These are phyloP conservation scores for Marasmius tenuissimus DNA, from an alignment of 1,284 basidiomycete species.

Conservation along the genomic window DNA sequence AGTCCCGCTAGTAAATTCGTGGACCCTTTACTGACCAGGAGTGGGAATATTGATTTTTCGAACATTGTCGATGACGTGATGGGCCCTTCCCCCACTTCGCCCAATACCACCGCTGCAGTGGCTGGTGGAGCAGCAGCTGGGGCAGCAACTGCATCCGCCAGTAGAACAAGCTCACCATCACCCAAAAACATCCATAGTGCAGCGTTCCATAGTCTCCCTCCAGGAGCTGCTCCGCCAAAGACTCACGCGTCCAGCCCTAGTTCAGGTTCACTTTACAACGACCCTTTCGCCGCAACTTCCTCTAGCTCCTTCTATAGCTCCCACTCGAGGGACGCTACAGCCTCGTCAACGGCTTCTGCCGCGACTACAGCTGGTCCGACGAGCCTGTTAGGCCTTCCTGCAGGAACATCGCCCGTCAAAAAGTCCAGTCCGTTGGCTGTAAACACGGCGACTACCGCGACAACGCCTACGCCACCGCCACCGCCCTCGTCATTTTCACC, in stretches of 20 bases:
- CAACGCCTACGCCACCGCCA: neutral
- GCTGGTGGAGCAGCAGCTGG: neutral
- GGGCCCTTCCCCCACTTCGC: conserved; percentile 32
- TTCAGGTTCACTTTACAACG: conserved; percentile 14
- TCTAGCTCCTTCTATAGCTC: conserved; percentile 2
- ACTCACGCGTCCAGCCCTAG: neutral
- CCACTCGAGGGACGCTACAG: neutral
- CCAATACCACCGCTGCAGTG: neutral
- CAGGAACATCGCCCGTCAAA: conserved; percentile 4
- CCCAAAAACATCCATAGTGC: no score
- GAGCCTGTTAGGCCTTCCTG: neutral
- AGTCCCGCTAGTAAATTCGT: conserved; percentile 36
- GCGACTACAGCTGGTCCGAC: neutral
- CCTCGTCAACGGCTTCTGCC: neutral
- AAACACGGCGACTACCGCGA: neutral
- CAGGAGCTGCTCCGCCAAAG: conserved; percentile 5
- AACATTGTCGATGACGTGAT: conserved; percentile 54
- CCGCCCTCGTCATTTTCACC: neutral
- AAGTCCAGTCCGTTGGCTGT: conserved; percentile 5
- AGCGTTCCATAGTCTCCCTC: neutral
- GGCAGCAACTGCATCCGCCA: neutral
- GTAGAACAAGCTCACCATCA: neutral
- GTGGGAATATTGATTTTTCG: conserved; percentile 34
- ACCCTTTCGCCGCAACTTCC: conserved; percentile 18
- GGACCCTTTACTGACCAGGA: conserved; percentile 40